These are phyloP conservation scores for Pseudogymnoascus sp. DNA, from an alignment of 2,329 filamentous ascomycete genomes.

Conservation along the genomic window DNA sequence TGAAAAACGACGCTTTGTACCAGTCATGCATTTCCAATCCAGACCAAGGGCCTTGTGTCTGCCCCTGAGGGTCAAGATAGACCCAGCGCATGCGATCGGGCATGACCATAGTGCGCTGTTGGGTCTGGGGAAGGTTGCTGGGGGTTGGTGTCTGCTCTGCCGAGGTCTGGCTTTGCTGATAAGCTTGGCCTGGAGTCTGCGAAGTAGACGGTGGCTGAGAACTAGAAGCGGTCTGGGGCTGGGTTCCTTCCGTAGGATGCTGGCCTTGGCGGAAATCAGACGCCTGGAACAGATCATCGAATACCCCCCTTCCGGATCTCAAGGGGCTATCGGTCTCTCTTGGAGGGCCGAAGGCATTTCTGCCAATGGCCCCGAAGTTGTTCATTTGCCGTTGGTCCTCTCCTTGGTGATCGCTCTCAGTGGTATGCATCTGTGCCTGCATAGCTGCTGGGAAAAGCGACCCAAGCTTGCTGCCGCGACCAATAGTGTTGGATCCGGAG, in stretches of 20 bases:
- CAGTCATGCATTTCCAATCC: conserved; percentile 99
- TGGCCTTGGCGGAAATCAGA: conserved; percentile 17
- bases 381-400: conserved; percentile 57
- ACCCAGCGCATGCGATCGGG: conserved; percentile 98
- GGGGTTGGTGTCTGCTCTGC: conserved; percentile 48
- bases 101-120: conserved; percentile 94
- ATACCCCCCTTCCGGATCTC: conserved; percentile 45
- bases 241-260: conserved; percentile 23
- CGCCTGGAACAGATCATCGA: conserved; percentile 41
- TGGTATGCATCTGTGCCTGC: conserved; percentile 80
- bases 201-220: conserved; percentile 19
- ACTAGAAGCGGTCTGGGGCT: conserved; percentile 19
- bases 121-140: conserved; percentile 57
- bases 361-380: conserved; percentile 61
- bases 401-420: conserved; percentile 55
- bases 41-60: conserved; percentile 89
- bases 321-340: conserved; percentile 56
- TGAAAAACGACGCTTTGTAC: conserved; percentile 99
- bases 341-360: conserved; percentile 48
- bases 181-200: conserved; percentile 22
- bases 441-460: conserved; percentile 82
- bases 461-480: conserved; percentile 73
- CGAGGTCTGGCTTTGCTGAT: conserved; percentile 27
- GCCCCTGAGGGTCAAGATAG: conserved; percentile 88
- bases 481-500: conserved; percentile 57